Conservation (phyloP, 2,329 filamentous ascomycete genomes). For the Grosmannia clavigera region DNA sequence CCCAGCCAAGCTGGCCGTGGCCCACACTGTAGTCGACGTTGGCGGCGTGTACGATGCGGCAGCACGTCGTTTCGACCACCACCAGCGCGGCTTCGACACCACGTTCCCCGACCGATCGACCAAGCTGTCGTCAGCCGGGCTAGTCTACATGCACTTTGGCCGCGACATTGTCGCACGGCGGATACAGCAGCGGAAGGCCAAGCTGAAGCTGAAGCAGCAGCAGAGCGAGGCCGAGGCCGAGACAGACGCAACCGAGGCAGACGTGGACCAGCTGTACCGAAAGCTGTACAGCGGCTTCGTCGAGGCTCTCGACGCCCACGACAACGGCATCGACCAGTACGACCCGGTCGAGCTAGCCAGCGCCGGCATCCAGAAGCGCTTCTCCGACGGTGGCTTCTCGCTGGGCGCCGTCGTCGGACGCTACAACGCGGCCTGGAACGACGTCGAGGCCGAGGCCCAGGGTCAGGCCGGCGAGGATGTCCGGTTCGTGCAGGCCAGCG, state of each 20-base stretch:
- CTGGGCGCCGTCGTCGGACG: slow-evolving; percentile 74
- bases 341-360: slow-evolving; percentile 56
- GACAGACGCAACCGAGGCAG: slow-evolving; percentile 26
- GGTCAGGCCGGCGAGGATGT: slow-evolving; percentile 68
- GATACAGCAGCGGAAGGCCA: slow-evolving; percentile 23
- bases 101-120: slow-evolving; percentile 76
- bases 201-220: slow-evolving; percentile 16
- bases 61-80: slow-evolving; percentile 81
- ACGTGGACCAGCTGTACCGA: slow-evolving; percentile 64
- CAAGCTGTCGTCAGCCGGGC: slow-evolving; percentile 84
- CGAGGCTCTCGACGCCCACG: slow-evolving; percentile 93
- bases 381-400: slow-evolving; percentile 70
- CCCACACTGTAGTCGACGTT: slow-evolving; percentile 96
- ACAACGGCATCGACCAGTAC: slow-evolving; percentile 84
- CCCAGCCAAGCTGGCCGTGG: slow-evolving; percentile 60
- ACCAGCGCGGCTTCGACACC: slow-evolving; percentile 81
- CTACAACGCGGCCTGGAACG: slow-evolving; percentile 73
- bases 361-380: slow-evolving; percentile 65
- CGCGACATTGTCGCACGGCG: slow-evolving; percentile 64
- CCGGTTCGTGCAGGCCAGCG: slow-evolving; percentile 65
- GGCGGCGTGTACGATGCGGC: slow-evolving; percentile 79
- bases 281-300: slow-evolving; percentile 91
- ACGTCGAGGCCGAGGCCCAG: slow-evolving; percentile 41
- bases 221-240: slow-evolving; percentile 15
- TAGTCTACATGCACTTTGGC: slow-evolving; percentile 95